Evolutionary conservation across 352 stramenopile genomes (phyloP).

Genomic region (Phytophthora podocarpi): DNA sequence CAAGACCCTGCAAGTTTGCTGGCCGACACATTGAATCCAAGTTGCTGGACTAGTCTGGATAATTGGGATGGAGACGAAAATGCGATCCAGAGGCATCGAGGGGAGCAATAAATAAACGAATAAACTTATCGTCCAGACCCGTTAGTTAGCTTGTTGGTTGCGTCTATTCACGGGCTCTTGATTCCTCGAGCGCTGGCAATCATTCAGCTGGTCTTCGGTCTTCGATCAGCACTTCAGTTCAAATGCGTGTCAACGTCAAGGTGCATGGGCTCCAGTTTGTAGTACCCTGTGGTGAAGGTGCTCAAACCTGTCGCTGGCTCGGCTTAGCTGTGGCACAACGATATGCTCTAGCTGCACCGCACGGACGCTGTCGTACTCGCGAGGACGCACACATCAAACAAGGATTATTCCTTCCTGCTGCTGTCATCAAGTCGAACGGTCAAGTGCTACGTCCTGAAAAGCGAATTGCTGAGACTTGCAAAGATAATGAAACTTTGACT

Average conservation of each 20-base stretch:
- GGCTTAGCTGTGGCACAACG: slow-evolving; percentile 77
- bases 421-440: slow-evolving; percentile 52
- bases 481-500: slow-evolving; percentile 71
- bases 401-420: slow-evolving; percentile 80
- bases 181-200: too few relatives aligned
- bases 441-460: slow-evolving; percentile 54
- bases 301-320: slow-evolving; percentile 86
- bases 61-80: background rate
- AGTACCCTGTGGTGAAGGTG: slow-evolving; percentile 79
- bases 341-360: slow-evolving; percentile 67
- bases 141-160: slow-evolving; percentile 6
- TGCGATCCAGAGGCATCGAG: slow-evolving; percentile 13
- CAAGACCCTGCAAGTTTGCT: slow-evolving; percentile 80
- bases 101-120: slow-evolving; percentile 19
- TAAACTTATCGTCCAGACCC: slow-evolving; percentile 14
- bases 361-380: slow-evolving; percentile 73
- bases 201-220: too few relatives aligned
- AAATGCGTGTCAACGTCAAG: slow-evolving; percentile 70
- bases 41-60: slow-evolving; percentile 41
- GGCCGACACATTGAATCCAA: slow-evolving; percentile 78
- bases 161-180: slow-evolving; percentile 11
- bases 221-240: background rate
- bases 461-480: slow-evolving; percentile 65
- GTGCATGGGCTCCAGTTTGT: slow-evolving; percentile 74
- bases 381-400: slow-evolving; percentile 77